Base-by-base conservation (phyloP, 331 rosid genomes). In the Spiraea crenata region DNA sequence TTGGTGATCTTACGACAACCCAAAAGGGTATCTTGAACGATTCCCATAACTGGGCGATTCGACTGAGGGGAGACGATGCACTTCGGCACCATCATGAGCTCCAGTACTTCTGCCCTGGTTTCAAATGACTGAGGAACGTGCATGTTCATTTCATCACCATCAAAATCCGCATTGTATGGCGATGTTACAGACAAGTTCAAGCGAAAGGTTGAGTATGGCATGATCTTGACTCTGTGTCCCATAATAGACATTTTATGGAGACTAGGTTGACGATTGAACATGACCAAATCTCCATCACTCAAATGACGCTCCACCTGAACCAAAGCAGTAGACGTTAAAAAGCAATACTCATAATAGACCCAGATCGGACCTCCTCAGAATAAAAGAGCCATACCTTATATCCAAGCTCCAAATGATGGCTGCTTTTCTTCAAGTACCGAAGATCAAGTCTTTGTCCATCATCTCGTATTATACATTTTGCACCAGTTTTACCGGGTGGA, bases 41-140 rank as follows among this genome's bases (percentile, higher is more conserved):
- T 95, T 79, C 97, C 99, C 99, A 95, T 95, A 5, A 95, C 99
- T 20, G 99, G 99, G 63, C 99, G 85, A 81, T 95, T 95, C 45
- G 99, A 37, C 63, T 95, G 97, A 75, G 99, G 99, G 6, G 99
- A 95, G 39, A 95, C 99, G 49, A 95, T 91, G 86, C 99, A 95
- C 84, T 91, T 95, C 50, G 99, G 99, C 74, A 95, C 99, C 99
- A 95, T 87, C 99, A 95, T 95, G 79, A 95, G 96, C 88, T 95
- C 98, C 87, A 95, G 70, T 20, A 95, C 99, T 86, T 95, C 99
- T 63, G 99, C 97, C 81, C 99, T 89, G 19, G 99, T 95, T 84
- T 91, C 99, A 85, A 95, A 87, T 51, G 97, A 89, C 82, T 95
- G 99, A 69, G 99, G 99, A 84, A 95, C 99, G 37, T 95, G 99